Evolutionary conservation across 202 grass and related monocot genomes (phyloP).

Genomic region (Zizania palustris): DNA sequence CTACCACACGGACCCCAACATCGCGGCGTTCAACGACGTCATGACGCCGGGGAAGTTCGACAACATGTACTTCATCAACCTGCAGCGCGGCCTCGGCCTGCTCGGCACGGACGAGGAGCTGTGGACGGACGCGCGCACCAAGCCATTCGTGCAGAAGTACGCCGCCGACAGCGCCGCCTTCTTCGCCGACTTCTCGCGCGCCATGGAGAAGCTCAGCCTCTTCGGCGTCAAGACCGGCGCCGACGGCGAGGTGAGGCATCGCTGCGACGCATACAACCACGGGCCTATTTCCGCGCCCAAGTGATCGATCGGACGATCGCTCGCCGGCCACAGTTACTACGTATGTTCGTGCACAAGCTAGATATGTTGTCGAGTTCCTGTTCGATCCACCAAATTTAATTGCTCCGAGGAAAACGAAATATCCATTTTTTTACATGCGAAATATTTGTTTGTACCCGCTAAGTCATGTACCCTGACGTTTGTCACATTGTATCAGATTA

Average conservation of each 20-base stretch:
- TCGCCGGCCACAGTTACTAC: background rate
- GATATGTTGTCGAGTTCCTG: background rate
- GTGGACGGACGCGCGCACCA: slow-evolving; percentile 58
- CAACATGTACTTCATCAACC: slow-evolving; percentile 95
- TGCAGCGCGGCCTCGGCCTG: slow-evolving; percentile 72
- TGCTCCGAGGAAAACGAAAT: background rate
- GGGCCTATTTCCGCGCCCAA: slow-evolving; percentile 22
- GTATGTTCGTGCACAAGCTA: background rate
- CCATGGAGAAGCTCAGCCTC: slow-evolving; percentile 91
- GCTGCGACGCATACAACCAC: slow-evolving; percentile 81
- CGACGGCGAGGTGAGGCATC: slow-evolving; percentile 78
- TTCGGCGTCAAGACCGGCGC: slow-evolving; percentile 65
- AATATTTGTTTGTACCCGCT: background rate
- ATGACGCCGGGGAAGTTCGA: slow-evolving; percentile 97
- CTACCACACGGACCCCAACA: slow-evolving; percentile 62
- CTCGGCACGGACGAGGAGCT: slow-evolving; percentile 72
- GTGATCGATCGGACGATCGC: background rate
- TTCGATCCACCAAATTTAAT: slow-evolving; percentile 19
- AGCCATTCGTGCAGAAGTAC: slow-evolving; percentile 73
- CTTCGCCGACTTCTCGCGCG: slow-evolving; percentile 74
- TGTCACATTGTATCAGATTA: background rate
- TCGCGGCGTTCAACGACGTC: slow-evolving; percentile 92
- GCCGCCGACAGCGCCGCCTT: slow-evolving; percentile 70
- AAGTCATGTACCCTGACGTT: background rate
- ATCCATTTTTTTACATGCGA: background rate